Evolutionary conservation across 2,329 filamentous ascomycete species (phyloP).

Genomic region (Clonostachys rosea): DNA sequence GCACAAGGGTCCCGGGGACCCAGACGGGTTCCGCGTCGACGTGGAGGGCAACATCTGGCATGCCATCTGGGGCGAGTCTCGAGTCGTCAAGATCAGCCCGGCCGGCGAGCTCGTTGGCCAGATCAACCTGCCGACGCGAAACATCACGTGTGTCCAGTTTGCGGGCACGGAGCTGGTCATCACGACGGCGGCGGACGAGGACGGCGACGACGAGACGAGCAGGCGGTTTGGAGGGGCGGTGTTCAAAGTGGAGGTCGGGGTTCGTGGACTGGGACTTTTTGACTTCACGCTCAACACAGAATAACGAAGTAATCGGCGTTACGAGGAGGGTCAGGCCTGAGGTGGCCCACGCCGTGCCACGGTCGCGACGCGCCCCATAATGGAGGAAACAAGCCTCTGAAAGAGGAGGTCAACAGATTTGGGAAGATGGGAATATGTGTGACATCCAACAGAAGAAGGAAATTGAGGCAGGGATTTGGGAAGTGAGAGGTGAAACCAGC

Average conservation of each 20-base stretch:
- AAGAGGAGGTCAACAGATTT: no score
- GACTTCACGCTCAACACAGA: slow-evolving; percentile 46
- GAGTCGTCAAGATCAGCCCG: slow-evolving; percentile 70
- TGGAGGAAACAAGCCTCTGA: no score
- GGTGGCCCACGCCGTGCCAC: no score
- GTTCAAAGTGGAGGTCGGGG: slow-evolving; percentile 74
- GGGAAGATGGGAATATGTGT: no score
- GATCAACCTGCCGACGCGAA: slow-evolving; percentile 70
- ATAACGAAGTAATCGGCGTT: no score
- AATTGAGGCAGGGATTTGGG: no score
- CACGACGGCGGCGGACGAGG: slow-evolving; percentile 68
- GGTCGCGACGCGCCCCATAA: no score
- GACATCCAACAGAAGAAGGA: no score
- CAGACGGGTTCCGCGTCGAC: slow-evolving; percentile 84
- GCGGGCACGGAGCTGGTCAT: slow-evolving; percentile 72
- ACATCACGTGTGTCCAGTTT: slow-evolving; percentile 79
- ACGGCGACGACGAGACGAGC: slow-evolving; percentile 54
- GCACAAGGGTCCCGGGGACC: slow-evolving; percentile 60
- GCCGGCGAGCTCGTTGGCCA: slow-evolving; percentile 68
- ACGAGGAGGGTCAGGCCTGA: no score
- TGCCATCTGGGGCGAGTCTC: slow-evolving; percentile 73
- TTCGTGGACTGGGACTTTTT: slow-evolving; percentile 57
- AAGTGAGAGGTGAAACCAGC: no score
- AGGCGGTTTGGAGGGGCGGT: slow-evolving; percentile 63
- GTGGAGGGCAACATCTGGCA: slow-evolving; percentile 84